Percentiles rank a stretch among this genome's conserved stretches.
phyloP scores from a whole-genome alignment of 306 rosid genomes.

The Casuarina cunninghamiana region DNA sequence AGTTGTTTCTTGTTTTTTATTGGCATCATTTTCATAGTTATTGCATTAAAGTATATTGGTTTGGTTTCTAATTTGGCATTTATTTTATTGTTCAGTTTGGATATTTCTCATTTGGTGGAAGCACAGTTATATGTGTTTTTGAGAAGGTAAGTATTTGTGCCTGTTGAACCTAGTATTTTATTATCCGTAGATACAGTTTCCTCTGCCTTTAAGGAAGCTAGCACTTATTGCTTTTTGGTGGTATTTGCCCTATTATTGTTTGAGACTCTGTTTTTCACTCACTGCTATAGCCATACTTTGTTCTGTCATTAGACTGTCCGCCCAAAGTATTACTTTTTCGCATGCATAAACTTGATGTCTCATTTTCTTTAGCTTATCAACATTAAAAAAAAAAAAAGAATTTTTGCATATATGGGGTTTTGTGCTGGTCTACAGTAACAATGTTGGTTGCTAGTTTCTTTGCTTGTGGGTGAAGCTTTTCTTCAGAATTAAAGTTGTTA shows the following conservation, averaged over 20 bases:
- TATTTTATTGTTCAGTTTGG: conserved; percentile 67
- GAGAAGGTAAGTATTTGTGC: conserved; percentile 54
- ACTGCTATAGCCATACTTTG: background rate
- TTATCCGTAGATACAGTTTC: background rate
- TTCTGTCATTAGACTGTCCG: background rate
- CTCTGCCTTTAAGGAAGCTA: background rate
- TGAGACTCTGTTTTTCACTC: background rate
- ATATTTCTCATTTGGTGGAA: conserved; percentile 96
- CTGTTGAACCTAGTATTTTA: background rate
- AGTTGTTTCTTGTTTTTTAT: conserved; percentile 17
- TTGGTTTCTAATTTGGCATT: conserved; percentile 31
- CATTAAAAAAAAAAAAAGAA: background rate
- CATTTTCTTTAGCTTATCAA: background rate
- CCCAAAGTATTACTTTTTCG: background rate
- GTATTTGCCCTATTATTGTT: background rate
- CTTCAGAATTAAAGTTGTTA: background rate
- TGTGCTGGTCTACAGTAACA: background rate
- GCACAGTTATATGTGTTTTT: conserved; percentile 90
- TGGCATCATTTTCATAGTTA: background rate
- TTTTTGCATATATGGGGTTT: background rate
- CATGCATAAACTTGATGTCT: background rate
- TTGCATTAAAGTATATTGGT: background rate
- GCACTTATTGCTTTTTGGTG: background rate
- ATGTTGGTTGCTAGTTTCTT: background rate
- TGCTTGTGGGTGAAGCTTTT: background rate